A percentile compares a stretch with the other conserved stretches of the same genome.
phyloP scores from a whole-genome alignment of 2,329 filamentous ascomycete genomes.

The Torrubiellomyces zombiae region DNA sequence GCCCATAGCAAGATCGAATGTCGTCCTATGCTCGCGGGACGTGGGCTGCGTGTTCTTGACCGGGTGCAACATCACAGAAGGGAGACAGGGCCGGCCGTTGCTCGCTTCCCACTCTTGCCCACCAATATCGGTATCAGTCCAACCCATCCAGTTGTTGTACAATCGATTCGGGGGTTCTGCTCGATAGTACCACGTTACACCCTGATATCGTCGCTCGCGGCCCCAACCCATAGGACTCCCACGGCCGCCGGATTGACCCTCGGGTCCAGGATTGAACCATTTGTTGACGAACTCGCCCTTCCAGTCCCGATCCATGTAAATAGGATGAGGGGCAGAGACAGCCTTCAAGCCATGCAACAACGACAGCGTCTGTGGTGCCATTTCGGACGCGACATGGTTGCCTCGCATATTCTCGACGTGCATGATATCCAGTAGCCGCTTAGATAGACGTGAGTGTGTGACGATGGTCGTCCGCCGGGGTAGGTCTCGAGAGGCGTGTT shows the following conservation, averaged over 20 bases:
- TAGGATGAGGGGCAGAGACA: slow-evolving; percentile 61
- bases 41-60: slow-evolving; percentile 41
- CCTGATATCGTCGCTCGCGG: slow-evolving; percentile 37
- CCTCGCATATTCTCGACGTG: slow-evolving; percentile 58
- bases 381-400: slow-evolving; percentile 64
- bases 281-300: slow-evolving; percentile 31
- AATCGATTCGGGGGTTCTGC: slow-evolving; percentile 38
- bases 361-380: slow-evolving; percentile 58
- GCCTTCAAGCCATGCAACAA: slow-evolving; percentile 67
- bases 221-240: slow-evolving; percentile 44
- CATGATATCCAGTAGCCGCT: slow-evolving; percentile 57
- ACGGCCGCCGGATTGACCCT: slow-evolving; percentile 34
- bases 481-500: slow-evolving; percentile 34
- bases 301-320: slow-evolving; percentile 67
- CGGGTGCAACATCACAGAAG: slow-evolving; percentile 41
- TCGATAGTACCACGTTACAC: slow-evolving; percentile 45
- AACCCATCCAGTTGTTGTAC: slow-evolving; percentile 49
- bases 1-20: slow-evolving; percentile 21
- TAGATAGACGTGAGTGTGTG: slow-evolving; percentile 58
- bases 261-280: slow-evolving; percentile 44
- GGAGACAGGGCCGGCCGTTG: slow-evolving; percentile 40
- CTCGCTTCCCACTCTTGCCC: slow-evolving; percentile 37
- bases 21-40: slow-evolving; percentile 21
- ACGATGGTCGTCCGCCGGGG: slow-evolving; percentile 64
- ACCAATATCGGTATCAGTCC: slow-evolving; percentile 36